Base-by-base conservation (phyloP, 2,329 filamentous ascomycete genomes). In the Hymenoscyphus fructigenus region DNA sequence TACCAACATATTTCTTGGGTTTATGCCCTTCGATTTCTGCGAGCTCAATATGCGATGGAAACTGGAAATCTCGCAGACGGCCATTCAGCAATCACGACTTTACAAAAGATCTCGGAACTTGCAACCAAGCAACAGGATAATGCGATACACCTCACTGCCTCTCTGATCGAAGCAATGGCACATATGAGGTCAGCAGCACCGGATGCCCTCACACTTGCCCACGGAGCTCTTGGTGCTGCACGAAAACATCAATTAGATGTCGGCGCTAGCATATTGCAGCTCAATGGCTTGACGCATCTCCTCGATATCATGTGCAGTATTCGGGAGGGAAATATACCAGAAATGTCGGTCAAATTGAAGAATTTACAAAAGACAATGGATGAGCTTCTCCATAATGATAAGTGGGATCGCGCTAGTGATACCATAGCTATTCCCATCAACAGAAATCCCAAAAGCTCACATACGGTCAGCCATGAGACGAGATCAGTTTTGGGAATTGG, bases 21-120 rank as follows among this genome's bases (percentile, higher is more conserved):
- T 17, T 94, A 93, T 74, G 89, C 88, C 0, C 90, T 93, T 71
- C 87, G 90, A 7, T 87, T 94, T 57, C 78, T 93, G 15, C 90
- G 91, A 69, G 86, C 89, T 0, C 86, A 89, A 0, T 84, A 93
- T 57, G 85, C 89, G 65, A 78, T 92, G 59, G 84, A 91, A 69
- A 81, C 83, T 57, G 81, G 84, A 4, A 85, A 80, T 55, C 81
- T 84, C 10, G 82, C 85, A 14, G 91, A 93, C 65, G 80, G 82
- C 1, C 81, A 86, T 58, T 83, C 88, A 0, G 78, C 88, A 0
- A 77, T 92, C 2, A 88, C 91, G 23, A 90, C 92, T 69, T 79
- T 93, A n/a, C 84, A 85, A 61, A 82, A 83, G 29, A 86, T 93
- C 32, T 79, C 83, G 2, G 77, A 76, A 6, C 79, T 89, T 61